Percentiles rank a stretch among this genome's conserved stretches.
Evolutionary conservation across 495 filamentous ascomycete species (phyloP).

Genomic region (Aspergillus steynii): DNA sequence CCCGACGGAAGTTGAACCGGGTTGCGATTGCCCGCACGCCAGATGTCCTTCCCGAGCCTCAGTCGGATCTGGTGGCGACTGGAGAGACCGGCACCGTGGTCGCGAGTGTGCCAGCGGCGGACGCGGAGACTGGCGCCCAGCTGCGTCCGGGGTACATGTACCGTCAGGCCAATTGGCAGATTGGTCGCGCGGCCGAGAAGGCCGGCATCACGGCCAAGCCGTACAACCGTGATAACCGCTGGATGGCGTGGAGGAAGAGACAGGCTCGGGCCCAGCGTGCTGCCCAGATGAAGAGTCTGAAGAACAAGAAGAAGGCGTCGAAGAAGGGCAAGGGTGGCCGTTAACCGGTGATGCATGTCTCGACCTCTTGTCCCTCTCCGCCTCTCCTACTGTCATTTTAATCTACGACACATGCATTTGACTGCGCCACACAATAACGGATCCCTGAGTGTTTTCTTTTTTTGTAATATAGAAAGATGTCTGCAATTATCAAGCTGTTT

Average conservation of each 20-base stretch:
- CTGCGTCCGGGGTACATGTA: conserved; percentile 75
- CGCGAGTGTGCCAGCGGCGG: conserved; percentile 31
- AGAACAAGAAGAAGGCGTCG: conserved; percentile 50
- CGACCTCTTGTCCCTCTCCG: conserved; percentile 13
- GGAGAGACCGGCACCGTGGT: conserved; percentile 34
- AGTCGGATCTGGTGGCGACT: conserved; percentile 38
- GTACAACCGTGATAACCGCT: conserved; percentile 59
- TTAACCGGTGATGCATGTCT: conserved; percentile 18
- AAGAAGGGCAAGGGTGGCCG: conserved; percentile 45
- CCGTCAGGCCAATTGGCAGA: conserved; percentile 80
- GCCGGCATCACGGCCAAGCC: conserved; percentile 51
- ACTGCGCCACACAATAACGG: conserved; percentile 37
- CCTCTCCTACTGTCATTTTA: conserved; percentile 7
- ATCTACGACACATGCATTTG: conserved; percentile 14
- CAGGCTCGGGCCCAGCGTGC: conserved; percentile 51
- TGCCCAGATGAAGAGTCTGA: conserved; percentile 59
- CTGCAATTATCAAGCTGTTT: conserved; percentile 4
- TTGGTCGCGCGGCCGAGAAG: conserved; percentile 68
- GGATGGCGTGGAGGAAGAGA: conserved; percentile 63
- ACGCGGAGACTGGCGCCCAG: conserved; percentile 44
- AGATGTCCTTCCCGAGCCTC: conserved; percentile 14
- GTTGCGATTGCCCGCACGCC: conserved; percentile 48
- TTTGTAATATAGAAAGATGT: conserved; percentile 44
- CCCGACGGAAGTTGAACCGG: conserved; percentile 69
- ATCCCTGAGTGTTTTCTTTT: conserved; percentile 26